A percentile compares a stretch with the other conserved stretches of the same genome.
Conservation (phyloP, 768 basidiomycete species). For the Boletus subcaerulescens region DNA sequence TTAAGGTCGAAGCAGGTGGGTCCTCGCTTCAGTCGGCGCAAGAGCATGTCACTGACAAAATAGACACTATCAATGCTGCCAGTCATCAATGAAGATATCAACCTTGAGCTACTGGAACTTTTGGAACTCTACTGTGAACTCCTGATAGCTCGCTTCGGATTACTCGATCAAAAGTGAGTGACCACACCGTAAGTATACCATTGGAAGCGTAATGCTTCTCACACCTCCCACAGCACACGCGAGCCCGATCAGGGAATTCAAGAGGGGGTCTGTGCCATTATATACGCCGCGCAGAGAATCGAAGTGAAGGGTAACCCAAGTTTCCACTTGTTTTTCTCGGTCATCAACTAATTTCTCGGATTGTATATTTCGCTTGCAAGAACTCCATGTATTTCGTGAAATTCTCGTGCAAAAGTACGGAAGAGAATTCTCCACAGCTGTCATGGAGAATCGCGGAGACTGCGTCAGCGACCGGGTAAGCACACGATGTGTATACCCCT, state of each 20-base stretch:
- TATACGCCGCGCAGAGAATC: slow-evolving; percentile 88
- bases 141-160: slow-evolving; percentile 86
- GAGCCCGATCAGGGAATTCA: slow-evolving; percentile 85
- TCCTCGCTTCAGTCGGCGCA: slow-evolving; percentile 15
- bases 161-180: slow-evolving; percentile 84
- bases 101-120: slow-evolving; percentile 85
- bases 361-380: slow-evolving; percentile 38
- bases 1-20: slow-evolving; percentile 83
- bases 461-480: slow-evolving; percentile 84
- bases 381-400: slow-evolving; percentile 87
- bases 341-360: not conserved
- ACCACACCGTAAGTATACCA: not conserved
- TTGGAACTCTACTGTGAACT: slow-evolving; percentile 94
- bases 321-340: not conserved
- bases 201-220: slow-evolving; percentile 4
- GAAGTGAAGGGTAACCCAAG: slow-evolving; percentile 71
- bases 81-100: slow-evolving; percentile 85
- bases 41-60: slow-evolving; percentile 13
- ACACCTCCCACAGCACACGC: slow-evolving; percentile 47
- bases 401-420: slow-evolving; percentile 96
- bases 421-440: slow-evolving; percentile 80
- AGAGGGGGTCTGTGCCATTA: slow-evolving; percentile 86
- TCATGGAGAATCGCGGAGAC: slow-evolving; percentile 79
- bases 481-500: not conserved
- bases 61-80: slow-evolving; percentile 11